phyloP scores from a whole-genome alignment of 176 grass and related monocot genomes.

The Hordeum vulgare region MorexV3_pseudomolecules_assembly NC_058523.1:456855275-456855774 shows the following conservation, averaged over 20 bases:
- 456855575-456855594: background rate
- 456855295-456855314: background rate
- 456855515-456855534: background rate
- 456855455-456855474: background rate
- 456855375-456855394: background rate
- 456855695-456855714: background rate
- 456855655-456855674: background rate
- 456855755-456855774: background rate
- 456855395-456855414: background rate
- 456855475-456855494: background rate
- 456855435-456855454: background rate
- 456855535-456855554: background rate
- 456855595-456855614: background rate
- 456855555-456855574: background rate
- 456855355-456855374: background rate
- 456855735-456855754: background rate
- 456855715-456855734: background rate
- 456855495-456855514: background rate
- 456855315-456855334: background rate
- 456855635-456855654: background rate
- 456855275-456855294: background rate
- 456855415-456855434: background rate
- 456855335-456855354: background rate
- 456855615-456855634: background rate
- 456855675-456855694: background rate